These are phyloP conservation scores for Phlebiopsis flavidoalba DNA, from an alignment of 768 basidiomycete genomes.

Conservation along the genomic window DNA sequence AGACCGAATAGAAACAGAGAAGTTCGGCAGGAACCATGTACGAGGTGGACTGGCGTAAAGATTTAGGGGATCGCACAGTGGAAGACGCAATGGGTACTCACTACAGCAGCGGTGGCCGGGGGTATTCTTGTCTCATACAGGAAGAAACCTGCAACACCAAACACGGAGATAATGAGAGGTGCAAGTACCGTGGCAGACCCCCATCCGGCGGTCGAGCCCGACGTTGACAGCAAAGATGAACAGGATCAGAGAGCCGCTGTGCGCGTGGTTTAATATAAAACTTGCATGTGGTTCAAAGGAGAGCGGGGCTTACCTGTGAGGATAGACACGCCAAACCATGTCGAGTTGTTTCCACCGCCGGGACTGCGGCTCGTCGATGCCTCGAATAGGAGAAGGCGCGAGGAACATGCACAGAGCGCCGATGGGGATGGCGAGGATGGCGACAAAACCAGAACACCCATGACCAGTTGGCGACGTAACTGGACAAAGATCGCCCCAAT, in stretches of 20 bases:
- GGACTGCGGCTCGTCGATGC: slow-evolving; percentile 11
- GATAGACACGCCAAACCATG: slow-evolving; percentile 31
- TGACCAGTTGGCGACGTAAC: slow-evolving; percentile 31
- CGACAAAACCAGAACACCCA: slow-evolving; percentile 45
- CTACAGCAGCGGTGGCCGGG: slow-evolving; percentile 28
- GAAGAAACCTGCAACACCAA: slow-evolving; percentile 36
- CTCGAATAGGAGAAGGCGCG: slow-evolving; percentile 19
- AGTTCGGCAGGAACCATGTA: slow-evolving; percentile 36
- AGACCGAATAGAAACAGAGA: slow-evolving; percentile 31
- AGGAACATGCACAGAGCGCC: slow-evolving; percentile 25
- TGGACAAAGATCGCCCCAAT: slow-evolving; percentile 34
- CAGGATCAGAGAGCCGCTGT: slow-evolving; percentile 28
- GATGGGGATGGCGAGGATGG: slow-evolving; percentile 32
- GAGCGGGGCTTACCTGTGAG: slow-evolving; percentile 21
- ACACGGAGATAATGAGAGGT: slow-evolving; percentile 37
- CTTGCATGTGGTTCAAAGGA: neutral
- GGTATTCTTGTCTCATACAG: slow-evolving; percentile 34
- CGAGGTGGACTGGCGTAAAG: slow-evolving; percentile 23
- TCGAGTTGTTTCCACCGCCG: slow-evolving; percentile 27
- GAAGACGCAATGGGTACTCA: slow-evolving; percentile 3
- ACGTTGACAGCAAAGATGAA: slow-evolving; percentile 33
- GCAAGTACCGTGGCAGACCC: slow-evolving; percentile 33
- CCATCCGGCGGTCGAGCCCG: slow-evolving; percentile 39
- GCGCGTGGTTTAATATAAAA: neutral
- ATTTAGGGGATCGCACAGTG: neutral